A percentile compares a stretch with the other conserved stretches of the same genome.
Evolutionary conservation across 306 rosid species (phyloP).

Genomic region (Pyrus bretschneideri): DNA sequence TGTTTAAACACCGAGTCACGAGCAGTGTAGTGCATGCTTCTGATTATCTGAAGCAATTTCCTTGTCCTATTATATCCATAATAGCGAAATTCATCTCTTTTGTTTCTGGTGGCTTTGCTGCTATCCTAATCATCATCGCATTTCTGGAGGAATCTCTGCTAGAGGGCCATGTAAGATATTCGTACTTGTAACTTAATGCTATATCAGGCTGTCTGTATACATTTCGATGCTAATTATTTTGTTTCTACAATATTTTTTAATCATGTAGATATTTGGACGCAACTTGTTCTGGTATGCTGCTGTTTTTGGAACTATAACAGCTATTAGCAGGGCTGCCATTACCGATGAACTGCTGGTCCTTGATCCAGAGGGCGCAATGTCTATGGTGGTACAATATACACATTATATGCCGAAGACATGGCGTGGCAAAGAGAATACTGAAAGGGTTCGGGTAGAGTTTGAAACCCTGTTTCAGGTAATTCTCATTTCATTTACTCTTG

Average conservation of each 20-base stretch:
- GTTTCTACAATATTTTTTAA: not conserved
- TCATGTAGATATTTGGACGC: conserved; percentile 74
- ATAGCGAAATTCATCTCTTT: conserved; percentile 85
- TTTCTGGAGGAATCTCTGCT: conserved; percentile 89
- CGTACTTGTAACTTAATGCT: not conserved
- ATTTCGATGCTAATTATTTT: not conserved
- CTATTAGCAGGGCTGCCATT: conserved; percentile 69
- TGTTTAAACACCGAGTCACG: conserved; percentile 85
- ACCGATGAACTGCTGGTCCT: conserved; percentile 63
- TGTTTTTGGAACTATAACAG: conserved; percentile 85
- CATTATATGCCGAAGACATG: conserved; percentile 98
- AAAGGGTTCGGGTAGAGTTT: conserved; percentile 51
- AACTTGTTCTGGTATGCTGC: conserved; percentile 97
- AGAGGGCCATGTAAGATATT: conserved; percentile 80
- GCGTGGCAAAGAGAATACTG: conserved; percentile 83
- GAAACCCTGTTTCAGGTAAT: conserved; percentile 88
- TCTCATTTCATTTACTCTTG: not conserved
- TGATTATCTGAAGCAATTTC: conserved; percentile 78
- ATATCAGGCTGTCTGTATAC: not conserved
- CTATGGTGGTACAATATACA: conserved; percentile 80
- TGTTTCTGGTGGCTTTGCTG: conserved; percentile 94
- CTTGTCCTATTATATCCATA: conserved; percentile 78
- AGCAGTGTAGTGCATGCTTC: conserved; percentile 80
- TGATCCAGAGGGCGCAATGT: conserved; percentile 79
- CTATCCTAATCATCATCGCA: conserved; percentile 77